phyloP scores from a whole-genome alignment of 495 filamentous ascomycete species.

The Penicillium canariense region DNA sequence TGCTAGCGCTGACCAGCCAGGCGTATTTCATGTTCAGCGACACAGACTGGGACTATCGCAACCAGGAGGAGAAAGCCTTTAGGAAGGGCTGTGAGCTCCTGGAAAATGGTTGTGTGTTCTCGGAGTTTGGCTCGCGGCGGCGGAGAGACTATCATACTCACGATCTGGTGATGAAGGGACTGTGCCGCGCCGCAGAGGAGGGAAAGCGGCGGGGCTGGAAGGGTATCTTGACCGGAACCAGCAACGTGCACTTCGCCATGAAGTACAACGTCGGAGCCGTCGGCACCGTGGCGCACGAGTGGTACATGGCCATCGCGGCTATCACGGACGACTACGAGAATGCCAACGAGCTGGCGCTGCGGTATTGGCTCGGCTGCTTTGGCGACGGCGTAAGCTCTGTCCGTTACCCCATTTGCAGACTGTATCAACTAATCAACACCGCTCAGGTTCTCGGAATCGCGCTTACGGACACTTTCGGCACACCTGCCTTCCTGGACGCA shows the following conservation, averaged over 20 bases:
- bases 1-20: slow-evolving; percentile 87
- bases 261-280: slow-evolving; percentile 77
- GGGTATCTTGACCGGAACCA: slow-evolving; percentile 81
- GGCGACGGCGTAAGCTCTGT: slow-evolving; percentile 66
- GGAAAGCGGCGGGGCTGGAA: slow-evolving; percentile 56
- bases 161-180: slow-evolving; percentile 81
- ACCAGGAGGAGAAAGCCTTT: slow-evolving; percentile 79
- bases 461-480: slow-evolving; percentile 97
- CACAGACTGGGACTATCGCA: slow-evolving; percentile 79
- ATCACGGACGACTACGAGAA: slow-evolving; percentile 80
- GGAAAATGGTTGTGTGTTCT: slow-evolving; percentile 80
- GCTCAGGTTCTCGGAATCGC: slow-evolving; percentile 78
- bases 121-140: slow-evolving; percentile 88
- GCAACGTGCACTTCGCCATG: slow-evolving; percentile 97
- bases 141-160: slow-evolving; percentile 94
- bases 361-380: slow-evolving; percentile 88
- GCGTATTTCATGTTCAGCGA: slow-evolving; percentile 97
- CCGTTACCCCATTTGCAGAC: too few relatives aligned
- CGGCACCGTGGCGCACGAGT: slow-evolving; percentile 96
- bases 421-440: slow-evolving; percentile 4
- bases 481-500: slow-evolving; percentile 79
- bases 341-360: slow-evolving; percentile 78
- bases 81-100: slow-evolving; percentile 74
- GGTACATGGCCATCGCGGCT: slow-evolving; percentile 98
- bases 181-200: slow-evolving; percentile 69